phyloP scores from a whole-genome alignment of 2,329 filamentous ascomycete species.

The Paracorniculantispora psalliotae region DNA sequence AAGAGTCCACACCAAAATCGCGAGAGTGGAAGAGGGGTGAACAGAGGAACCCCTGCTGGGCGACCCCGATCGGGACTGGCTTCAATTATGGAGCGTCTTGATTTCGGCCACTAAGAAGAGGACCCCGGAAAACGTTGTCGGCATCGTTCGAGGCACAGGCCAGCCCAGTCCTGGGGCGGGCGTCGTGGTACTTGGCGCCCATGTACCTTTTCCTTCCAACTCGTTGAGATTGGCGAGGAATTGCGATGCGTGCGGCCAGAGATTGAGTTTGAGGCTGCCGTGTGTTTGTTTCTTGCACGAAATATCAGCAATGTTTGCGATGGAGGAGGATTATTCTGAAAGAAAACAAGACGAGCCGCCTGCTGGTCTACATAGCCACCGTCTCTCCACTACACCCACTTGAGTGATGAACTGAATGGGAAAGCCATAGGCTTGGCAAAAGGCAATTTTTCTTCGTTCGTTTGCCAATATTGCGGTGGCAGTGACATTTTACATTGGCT shows the following conservation, averaged over 20 bases:
- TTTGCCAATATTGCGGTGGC: background rate
- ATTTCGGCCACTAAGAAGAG: conserved; percentile 2
- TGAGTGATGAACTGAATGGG: background rate
- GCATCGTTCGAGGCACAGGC: conserved; percentile 3
- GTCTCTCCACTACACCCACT: background rate
- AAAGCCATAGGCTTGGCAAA: background rate
- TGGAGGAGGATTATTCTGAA: background rate
- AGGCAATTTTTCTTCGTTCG: background rate
- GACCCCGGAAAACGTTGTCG: conserved; percentile 9
- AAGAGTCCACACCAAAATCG: background rate
- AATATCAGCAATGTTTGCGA: too few relatives aligned
- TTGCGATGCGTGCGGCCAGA: background rate
- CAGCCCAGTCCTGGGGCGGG: background rate
- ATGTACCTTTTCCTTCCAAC: background rate
- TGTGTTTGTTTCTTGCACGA: background rate
- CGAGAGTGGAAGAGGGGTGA: too few relatives aligned
- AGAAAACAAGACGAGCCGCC: background rate
- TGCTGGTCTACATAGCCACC: background rate
- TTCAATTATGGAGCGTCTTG: background rate
- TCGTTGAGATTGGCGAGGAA: background rate
- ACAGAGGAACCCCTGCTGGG: background rate
- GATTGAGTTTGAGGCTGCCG: background rate
- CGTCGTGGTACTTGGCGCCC: background rate
- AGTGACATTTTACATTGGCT: background rate
- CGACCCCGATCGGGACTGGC: background rate